phyloP scores from a whole-genome alignment of 306 rosid species.

The Prunus kanzakura region DNA sequence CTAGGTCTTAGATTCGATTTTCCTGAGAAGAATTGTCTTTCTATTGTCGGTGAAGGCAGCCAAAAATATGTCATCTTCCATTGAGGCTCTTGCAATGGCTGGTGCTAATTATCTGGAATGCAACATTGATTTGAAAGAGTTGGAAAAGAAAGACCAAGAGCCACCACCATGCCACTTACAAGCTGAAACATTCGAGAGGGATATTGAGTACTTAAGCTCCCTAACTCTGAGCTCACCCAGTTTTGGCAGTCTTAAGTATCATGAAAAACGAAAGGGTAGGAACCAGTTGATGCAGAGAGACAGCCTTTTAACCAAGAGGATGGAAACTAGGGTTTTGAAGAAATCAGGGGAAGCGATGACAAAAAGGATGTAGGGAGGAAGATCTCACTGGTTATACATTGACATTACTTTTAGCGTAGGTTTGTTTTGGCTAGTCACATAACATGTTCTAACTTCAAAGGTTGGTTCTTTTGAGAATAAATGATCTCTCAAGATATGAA shows the following conservation, averaged over 20 bases:
- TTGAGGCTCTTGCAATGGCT: constrained; percentile 1
- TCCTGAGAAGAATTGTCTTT: not conserved
- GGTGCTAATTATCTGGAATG: not conserved
- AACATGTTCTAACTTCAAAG: no score
- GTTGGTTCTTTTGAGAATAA: no score
- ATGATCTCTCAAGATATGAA: no score
- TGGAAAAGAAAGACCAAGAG: not conserved
- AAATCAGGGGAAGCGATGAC: not conserved
- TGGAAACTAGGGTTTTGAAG: not conserved
- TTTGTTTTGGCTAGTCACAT: no score
- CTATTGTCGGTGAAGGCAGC: not conserved
- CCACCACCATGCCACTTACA: not conserved
- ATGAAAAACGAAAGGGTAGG: not conserved
- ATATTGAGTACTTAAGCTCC: not conserved
- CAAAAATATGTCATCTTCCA: not conserved
- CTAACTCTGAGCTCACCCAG: not conserved
- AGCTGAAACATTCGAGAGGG: not conserved
- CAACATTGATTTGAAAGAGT: not conserved
- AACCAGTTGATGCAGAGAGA: not conserved
- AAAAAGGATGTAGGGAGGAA: not conserved
- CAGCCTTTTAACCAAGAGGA: not conserved
- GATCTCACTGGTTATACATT: not conserved
- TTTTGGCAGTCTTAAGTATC: not conserved
- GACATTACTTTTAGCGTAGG: no score
- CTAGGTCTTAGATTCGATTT: not conserved